Evolutionary conservation across 768 basidiomycete species (phyloP).

Genomic region (Trametes punicea): DNA sequence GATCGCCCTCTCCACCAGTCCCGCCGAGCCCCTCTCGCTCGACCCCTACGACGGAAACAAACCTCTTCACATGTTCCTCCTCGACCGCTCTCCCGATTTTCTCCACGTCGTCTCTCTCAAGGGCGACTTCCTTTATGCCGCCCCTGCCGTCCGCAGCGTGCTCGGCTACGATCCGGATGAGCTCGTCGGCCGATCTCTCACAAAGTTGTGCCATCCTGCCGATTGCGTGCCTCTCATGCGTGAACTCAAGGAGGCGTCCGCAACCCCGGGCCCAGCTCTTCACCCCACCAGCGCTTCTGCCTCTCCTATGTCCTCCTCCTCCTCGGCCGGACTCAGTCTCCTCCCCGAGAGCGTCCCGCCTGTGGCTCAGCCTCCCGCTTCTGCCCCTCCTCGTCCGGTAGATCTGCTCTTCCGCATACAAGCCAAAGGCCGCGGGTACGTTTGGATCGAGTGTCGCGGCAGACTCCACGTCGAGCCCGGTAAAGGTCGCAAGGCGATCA

Average conservation of each 20-base stretch:
- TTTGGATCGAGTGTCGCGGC: slow-evolving; percentile 93
- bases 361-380: neutral
- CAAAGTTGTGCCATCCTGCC: slow-evolving; percentile 83
- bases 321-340: neutral
- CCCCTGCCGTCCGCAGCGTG: slow-evolving; percentile 71
- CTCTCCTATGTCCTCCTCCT: slow-evolving; percentile 5
- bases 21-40: slow-evolving; percentile 9
- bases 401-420: slow-evolving; percentile 84
- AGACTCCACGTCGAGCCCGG: slow-evolving; percentile 88
- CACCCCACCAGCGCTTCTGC: slow-evolving; percentile 14
- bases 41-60: slow-evolving; percentile 40
- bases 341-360: slow-evolving; percentile 5
- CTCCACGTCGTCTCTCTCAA: slow-evolving; percentile 90
- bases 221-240: slow-evolving; percentile 90
- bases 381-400: slow-evolving; percentile 51
- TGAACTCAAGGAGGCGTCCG: slow-evolving; percentile 76
- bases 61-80: slow-evolving; percentile 54
- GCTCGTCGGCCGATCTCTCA: slow-evolving; percentile 72
- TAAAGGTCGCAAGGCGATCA: slow-evolving; percentile 91
- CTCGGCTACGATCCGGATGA: slow-evolving; percentile 87
- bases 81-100: slow-evolving; percentile 71
- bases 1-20: slow-evolving; percentile 14
- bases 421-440: slow-evolving; percentile 60
- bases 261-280: slow-evolving; percentile 22
- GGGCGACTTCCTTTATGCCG: slow-evolving; percentile 89